A percentile compares a stretch with the other conserved stretches of the same genome.
Evolutionary conservation across 768 basidiomycete genomes (phyloP).

Genomic region (Sarcodon sp.): DNA sequence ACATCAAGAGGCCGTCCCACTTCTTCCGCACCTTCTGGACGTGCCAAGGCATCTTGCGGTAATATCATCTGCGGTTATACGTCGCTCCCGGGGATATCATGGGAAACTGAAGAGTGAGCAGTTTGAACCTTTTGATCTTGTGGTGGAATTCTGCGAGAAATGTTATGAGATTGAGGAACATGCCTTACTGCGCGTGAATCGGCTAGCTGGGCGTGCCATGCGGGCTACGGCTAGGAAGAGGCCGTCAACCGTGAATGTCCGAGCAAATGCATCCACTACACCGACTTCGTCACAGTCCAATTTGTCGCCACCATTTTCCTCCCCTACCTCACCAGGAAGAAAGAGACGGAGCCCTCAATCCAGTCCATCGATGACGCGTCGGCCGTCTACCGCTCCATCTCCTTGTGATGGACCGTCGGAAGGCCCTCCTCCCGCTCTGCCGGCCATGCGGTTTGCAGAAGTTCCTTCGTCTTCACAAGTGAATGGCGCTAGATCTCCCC

Average conservation of each 20-base stretch:
- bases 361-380: no score
- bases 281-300: no score
- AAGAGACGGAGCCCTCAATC: no score
- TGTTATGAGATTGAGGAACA: constrained; percentile 66
- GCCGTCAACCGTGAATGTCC: not conserved
- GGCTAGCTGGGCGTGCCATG: constrained; percentile 23
- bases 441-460: constrained; percentile 3
- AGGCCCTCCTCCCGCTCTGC: constrained; percentile 5
- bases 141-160: constrained; percentile 43
- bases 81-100: constrained; percentile 23
- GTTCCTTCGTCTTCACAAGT: constrained; percentile 7
- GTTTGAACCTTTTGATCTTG: constrained; percentile 8
- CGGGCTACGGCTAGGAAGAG: not conserved
- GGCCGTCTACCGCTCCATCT: not conserved
- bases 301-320: no score
- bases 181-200: constrained; percentile 53
- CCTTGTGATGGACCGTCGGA: no score
- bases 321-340: no score
- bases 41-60: constrained; percentile 68
- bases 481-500: constrained; percentile 5
- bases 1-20: constrained; percentile 57
- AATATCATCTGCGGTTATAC: constrained; percentile 64
- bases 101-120: no score
- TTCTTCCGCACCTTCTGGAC: constrained; percentile 65
- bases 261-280: no score